Evolutionary conservation across 805 yeast genomes (phyloP).

Genomic region (Metschnikowia reukaufii): DNA sequence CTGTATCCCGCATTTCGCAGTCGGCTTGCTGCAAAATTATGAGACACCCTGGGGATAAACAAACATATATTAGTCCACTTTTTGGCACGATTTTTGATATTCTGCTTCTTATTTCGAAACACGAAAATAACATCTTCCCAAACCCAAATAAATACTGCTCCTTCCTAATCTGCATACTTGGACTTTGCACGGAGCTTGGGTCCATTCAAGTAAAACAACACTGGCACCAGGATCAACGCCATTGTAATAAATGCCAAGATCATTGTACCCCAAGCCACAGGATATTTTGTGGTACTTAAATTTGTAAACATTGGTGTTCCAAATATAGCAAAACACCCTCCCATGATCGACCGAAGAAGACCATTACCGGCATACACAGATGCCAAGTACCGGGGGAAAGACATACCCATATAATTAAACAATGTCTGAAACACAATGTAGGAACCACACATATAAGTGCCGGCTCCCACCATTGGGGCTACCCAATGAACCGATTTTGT

Average conservation of each 20-base stretch:
- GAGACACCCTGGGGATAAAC: too few relatives aligned
- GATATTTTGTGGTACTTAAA: conserved; percentile 10
- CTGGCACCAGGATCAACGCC: conserved; percentile 48
- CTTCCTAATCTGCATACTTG: conserved; percentile 28
- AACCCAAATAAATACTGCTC: too few relatives aligned
- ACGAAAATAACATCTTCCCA: too few relatives aligned
- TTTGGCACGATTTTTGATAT: too few relatives aligned
- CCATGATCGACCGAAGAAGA: conserved; percentile 16
- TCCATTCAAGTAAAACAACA: conserved; percentile 44
- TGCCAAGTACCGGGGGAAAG: conserved; percentile 15
- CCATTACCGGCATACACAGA: conserved; percentile 18
- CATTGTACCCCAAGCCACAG: conserved; percentile 18
- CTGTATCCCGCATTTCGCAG: neutral
- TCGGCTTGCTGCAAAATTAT: neutral
- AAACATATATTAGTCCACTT: too few relatives aligned
- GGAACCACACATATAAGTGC: conserved; percentile 14
- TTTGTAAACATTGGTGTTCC: conserved; percentile 16
- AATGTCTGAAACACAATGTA: conserved; percentile 18
- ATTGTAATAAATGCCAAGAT: conserved; percentile 13
- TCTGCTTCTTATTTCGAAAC: too few relatives aligned
- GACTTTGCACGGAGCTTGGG: conserved; percentile 47
- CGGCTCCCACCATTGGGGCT: conserved; percentile 17
- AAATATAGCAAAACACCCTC: conserved; percentile 17
- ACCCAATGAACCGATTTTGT: conserved; percentile 16
- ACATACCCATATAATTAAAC: conserved; percentile 17